Percentiles rank a stretch among this genome's conserved stretches.
Conservation (phyloP, 768 basidiomycete genomes). For the Leccinellum luteum region DNA sequence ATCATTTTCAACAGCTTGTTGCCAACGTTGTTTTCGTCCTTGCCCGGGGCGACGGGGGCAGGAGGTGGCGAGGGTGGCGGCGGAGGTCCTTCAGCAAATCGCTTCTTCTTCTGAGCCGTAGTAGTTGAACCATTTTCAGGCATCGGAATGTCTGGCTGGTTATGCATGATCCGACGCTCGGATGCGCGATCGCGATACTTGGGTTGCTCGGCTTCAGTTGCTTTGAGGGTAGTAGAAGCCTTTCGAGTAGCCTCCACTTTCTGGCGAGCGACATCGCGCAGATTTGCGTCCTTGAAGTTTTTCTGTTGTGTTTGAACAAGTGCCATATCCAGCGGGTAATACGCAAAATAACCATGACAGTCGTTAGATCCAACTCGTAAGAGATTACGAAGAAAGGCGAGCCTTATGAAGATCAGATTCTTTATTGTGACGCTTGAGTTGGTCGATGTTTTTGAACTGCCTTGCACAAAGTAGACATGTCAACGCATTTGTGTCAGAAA, state of each 20-base stretch:
- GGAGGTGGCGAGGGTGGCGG: conserved; percentile 61
- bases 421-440: conserved; percentile 85
- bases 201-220: conserved; percentile 48
- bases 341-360: conserved; percentile 19
- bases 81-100: conserved; percentile 53
- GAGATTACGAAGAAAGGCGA: conserved; percentile 33
- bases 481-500: conserved; percentile 68
- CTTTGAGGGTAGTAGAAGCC: conserved; percentile 22
- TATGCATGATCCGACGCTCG: conserved; percentile 86
- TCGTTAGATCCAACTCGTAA: conserved; percentile 30
- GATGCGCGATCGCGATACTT: conserved; percentile 96
- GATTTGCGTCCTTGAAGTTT: conserved; percentile 72
- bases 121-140: conserved; percentile 43
- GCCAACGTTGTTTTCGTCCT: conserved; percentile 85
- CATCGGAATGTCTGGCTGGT: conserved; percentile 84
- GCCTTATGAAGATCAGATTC: conserved; percentile 97
- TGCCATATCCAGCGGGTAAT: conserved; percentile 2
- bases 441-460: conserved; percentile 86
- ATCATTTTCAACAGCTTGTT: conserved; percentile 95
- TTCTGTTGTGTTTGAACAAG: conserved; percentile 50
- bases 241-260: conserved; percentile 53
- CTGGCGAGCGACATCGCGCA: conserved; percentile 72
- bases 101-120: conserved; percentile 40
- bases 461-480: conserved; percentile 90
- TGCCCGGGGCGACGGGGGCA: conserved; percentile 62